Conservation (phyloP, 2,329 filamentous ascomycete genomes). For the Xylariaceae sp. region DNA sequence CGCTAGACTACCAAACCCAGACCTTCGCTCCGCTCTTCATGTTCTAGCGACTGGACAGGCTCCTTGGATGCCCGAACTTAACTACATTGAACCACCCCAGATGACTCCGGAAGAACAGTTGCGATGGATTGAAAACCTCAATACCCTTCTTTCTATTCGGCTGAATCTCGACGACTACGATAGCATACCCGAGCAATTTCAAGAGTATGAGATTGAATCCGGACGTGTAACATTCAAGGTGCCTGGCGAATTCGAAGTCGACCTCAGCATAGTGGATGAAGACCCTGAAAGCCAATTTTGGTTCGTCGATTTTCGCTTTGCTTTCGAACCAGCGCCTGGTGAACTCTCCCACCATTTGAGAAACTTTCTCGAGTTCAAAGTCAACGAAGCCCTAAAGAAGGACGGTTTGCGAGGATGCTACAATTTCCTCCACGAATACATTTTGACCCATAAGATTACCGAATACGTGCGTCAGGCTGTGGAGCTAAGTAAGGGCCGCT, state of each 20-base stretch:
- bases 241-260: slow-evolving; percentile 80
- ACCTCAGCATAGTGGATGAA: slow-evolving; percentile 85
- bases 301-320: slow-evolving; percentile 86
- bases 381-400: slow-evolving; percentile 64
- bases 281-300: slow-evolving; percentile 79
- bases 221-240: slow-evolving; percentile 90
- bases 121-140: slow-evolving; percentile 71
- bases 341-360: slow-evolving; percentile 59
- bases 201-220: slow-evolving; percentile 69
- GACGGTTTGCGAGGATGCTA: slow-evolving; percentile 77
- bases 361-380: slow-evolving; percentile 59
- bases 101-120: slow-evolving; percentile 67
- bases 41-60: slow-evolving; percentile 73
- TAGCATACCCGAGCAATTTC: slow-evolving; percentile 66
- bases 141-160: slow-evolving; percentile 75
- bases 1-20: slow-evolving; percentile 79
- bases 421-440: slow-evolving; percentile 77
- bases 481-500: slow-evolving; percentile 62
- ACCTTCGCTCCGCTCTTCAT: slow-evolving; percentile 83
- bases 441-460: slow-evolving; percentile 84
- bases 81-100: slow-evolving; percentile 68
- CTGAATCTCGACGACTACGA: slow-evolving; percentile 82
- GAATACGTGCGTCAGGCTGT: slow-evolving; percentile 73
- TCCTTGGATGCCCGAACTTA: slow-evolving; percentile 74
- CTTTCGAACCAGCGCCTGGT: slow-evolving; percentile 64